Percentiles rank a stretch among this genome's conserved stretches.
Evolutionary conservation across 2,329 filamentous ascomycete species (phyloP).

Genomic region (Thelonectria rubi): DNA sequence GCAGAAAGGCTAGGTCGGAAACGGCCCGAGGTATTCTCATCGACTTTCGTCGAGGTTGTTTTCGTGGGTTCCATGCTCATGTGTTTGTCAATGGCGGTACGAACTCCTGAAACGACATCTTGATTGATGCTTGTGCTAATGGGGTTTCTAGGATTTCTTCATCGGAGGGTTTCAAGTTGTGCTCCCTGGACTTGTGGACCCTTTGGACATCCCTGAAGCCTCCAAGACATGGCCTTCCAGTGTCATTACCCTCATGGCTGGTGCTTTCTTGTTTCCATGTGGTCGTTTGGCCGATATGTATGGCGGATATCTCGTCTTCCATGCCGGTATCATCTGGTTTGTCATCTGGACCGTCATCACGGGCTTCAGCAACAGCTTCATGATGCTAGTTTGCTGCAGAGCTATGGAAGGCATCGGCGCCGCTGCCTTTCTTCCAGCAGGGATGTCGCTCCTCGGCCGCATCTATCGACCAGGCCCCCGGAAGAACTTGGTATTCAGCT

Average conservation of each 20-base stretch:
- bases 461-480: conserved; percentile 73
- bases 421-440: conserved; percentile 73
- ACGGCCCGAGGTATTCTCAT: conserved; percentile 63
- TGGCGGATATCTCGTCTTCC: conserved; percentile 66
- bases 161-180: conserved; percentile 79
- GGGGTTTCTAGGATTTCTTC: conserved; percentile 67
- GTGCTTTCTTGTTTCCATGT: conserved; percentile 67
- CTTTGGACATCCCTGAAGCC: conserved; percentile 69
- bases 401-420: conserved; percentile 75
- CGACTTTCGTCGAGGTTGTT: conserved; percentile 61
- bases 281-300: conserved; percentile 68
- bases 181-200: conserved; percentile 68
- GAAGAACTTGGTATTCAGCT: conserved; percentile 70
- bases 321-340: conserved; percentile 67
- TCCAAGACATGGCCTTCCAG: conserved; percentile 71
- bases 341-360: conserved; percentile 70
- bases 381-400: conserved; percentile 74
- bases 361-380: conserved; percentile 69
- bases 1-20: conserved; percentile 68
- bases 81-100: conserved; percentile 66
- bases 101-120: conserved; percentile 32
- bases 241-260: conserved; percentile 64
- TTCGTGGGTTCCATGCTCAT: conserved; percentile 69
- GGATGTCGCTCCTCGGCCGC: conserved; percentile 72
- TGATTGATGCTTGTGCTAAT: conserved; percentile 1